Evolutionary conservation across 805 yeast genomes (phyloP), one percentile per base, ranked within the genome.

Genomic region (Isabelozyma rhagii): DNA sequence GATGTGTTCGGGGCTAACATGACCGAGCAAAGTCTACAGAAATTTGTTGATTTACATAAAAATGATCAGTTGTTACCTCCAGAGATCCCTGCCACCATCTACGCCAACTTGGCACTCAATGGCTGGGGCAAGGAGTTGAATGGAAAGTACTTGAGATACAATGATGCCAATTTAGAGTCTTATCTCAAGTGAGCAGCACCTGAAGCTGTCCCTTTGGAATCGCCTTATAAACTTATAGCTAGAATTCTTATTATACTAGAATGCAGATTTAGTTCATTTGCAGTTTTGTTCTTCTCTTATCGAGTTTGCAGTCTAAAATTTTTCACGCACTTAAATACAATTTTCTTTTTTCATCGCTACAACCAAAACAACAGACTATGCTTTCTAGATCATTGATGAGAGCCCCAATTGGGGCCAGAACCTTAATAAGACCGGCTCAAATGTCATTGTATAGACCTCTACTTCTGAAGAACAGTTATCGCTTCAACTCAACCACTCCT

Each of bases 121-220:
- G 91, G 90, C 0, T 79, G 87, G 59, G 72, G 80, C 3, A 47
- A 60, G 2, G 78, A 72, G 0, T 59, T 89, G 39, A 84, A 83
- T 50, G 98, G 97, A 0, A 63, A 74, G 52, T 89, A 83, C 61
- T 59, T 85, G 47, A 73, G 97, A 50, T 88, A 81, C 61, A 73
- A 74, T 55, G 89, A 83, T 50, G 68, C 58, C 7, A 28, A 14
- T 31, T 31, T 31, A 31, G 36, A 31, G 36, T 9, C 36, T 4
- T 31, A 31, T 13, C 36, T 31, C n/a, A 31, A 31, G 36, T 31
- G 8, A 21, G 25, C 25, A 21, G 25, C 25, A 21, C 2, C 17
- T 15, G 17, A 15, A 15, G 17, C 17, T n/a, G n/a, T n/a, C n/a
- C n/a, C 17, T 15, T 15, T 15, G 17, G 17, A 15, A 15, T 15